Percentiles rank a stretch among this genome's conserved stretches.
Conservation (phyloP, 2,329 filamentous ascomycete genomes). For the Fusarium anthophilum region DNA sequence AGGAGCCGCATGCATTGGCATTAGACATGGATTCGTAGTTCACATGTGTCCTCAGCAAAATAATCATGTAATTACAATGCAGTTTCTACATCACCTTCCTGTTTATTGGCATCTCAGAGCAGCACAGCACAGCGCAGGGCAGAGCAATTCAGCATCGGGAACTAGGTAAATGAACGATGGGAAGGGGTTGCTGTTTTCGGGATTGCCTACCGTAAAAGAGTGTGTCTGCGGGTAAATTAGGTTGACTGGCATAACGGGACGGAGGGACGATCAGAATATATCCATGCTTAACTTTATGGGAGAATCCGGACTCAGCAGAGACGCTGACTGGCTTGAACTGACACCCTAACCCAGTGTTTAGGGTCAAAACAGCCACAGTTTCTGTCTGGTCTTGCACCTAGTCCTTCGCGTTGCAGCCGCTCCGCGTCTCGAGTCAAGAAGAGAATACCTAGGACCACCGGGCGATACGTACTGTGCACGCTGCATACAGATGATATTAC, state of each 20-base stretch:
- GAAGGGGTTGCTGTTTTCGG: conserved; percentile 20
- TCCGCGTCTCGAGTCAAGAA: conserved; percentile 18
- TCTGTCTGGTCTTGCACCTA: neutral
- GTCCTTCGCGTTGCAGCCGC: conserved; percentile 21
- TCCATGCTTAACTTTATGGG: conserved; percentile 35
- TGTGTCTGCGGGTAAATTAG: conserved; percentile 25
- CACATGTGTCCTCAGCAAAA: conserved; percentile 4
- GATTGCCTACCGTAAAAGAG: conserved; percentile 25
- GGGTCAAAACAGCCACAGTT: conserved; percentile 30
- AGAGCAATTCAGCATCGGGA: neutral
- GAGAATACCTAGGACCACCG: neutral
- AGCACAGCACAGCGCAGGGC: neutral
- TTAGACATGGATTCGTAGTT: conserved; percentile 1
- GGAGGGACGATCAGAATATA: conserved; percentile 37
- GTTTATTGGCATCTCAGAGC: neutral
- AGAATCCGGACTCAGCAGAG: conserved; percentile 32
- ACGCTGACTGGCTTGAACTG: conserved; percentile 34
- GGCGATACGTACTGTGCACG: neutral
- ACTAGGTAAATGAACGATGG: neutral
- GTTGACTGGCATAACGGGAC: conserved; percentile 31
- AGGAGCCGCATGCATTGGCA: conserved; percentile 1
- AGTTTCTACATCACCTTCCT: conserved; percentile 5
- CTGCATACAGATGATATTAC: neutral
- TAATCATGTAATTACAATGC: neutral
- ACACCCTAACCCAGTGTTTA: conserved; percentile 8